Evolutionary conservation across 225 moss, liverwort and hornwort genomes (phyloP).

Genomic region (Sphagnum tenellum): DNA sequence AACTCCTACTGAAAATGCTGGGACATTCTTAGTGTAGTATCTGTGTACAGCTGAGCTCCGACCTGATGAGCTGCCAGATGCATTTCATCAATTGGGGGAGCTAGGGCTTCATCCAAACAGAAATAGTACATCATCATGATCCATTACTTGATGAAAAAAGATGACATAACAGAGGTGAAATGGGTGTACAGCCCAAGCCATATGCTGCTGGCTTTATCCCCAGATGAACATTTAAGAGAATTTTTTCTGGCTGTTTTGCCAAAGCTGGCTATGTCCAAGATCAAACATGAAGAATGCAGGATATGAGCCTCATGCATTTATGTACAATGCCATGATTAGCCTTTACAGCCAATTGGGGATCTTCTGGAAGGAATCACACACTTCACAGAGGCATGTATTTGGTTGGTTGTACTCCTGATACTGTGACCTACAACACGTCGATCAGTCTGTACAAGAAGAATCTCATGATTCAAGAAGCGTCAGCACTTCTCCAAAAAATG

Average conservation of each 20-base stretch:
- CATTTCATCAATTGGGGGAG: conserved; percentile 9
- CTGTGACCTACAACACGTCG: conserved; percentile 32
- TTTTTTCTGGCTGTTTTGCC: conserved; percentile 27
- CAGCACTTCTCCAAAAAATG: conserved; percentile 37
- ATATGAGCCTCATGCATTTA: conserved; percentile 33
- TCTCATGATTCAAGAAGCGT: conserved; percentile 33
- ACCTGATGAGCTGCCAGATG: conserved; percentile 19
- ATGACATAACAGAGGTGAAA: conserved; percentile 25
- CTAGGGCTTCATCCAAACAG: conserved; percentile 23
- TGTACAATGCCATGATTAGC: conserved; percentile 43
- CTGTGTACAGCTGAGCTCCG: conserved; percentile 17
- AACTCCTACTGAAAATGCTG: conserved; percentile 8
- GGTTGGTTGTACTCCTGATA: conserved; percentile 33
- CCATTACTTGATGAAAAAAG: conserved; percentile 24
- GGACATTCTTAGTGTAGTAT: conserved; percentile 10
- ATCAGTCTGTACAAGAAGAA: conserved; percentile 38
- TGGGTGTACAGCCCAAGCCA: conserved; percentile 22
- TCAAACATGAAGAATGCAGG: conserved; percentile 39
- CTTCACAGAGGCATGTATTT: conserved; percentile 47
- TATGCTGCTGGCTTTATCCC: conserved; percentile 22
- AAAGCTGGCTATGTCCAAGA: conserved; percentile 35
- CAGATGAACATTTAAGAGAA: conserved; percentile 23
- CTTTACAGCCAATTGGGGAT: conserved; percentile 27
- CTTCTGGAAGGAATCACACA: conserved; percentile 30
- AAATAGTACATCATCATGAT: conserved; percentile 19